These are phyloP conservation scores for Tylopilus rubrobrunneus DNA, from an alignment of 768 basidiomycete genomes.

Conservation along the genomic window DNA sequence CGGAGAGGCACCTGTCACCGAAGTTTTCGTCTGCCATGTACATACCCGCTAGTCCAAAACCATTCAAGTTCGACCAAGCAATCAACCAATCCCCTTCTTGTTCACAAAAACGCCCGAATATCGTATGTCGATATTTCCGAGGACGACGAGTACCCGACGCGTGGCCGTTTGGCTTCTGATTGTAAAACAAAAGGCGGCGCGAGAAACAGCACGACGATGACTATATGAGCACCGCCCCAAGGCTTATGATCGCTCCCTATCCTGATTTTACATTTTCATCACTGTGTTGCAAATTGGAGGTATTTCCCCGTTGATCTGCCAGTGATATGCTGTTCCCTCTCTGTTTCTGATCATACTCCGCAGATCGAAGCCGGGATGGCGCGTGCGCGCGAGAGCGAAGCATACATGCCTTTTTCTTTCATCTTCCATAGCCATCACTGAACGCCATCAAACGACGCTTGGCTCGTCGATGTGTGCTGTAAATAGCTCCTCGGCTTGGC, in stretches of 20 bases:
- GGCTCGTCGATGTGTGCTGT: neutral
- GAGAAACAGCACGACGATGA: neutral
- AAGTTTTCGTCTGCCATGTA: neutral
- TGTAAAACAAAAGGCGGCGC: neutral
- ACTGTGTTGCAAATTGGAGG: neutral
- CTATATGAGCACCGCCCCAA: neutral
- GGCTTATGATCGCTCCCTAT: neutral
- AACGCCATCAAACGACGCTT: constrained; percentile 4
- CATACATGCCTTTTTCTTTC: constrained; percentile 1
- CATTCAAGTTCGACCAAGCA: no score
- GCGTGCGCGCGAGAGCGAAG: neutral
- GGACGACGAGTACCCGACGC: constrained; percentile 7
- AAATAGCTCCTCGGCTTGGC: neutral
- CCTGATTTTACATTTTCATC: neutral
- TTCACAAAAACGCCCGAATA: constrained; percentile 9
- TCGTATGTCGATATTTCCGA: constrained; percentile 22
- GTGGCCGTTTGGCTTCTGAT: neutral
- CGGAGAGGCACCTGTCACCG: neutral
- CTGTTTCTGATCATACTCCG: constrained; percentile 16
- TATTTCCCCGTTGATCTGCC: constrained; percentile 11
- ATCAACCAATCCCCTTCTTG: neutral
- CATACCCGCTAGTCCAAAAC: neutral
- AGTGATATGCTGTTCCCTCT: constrained; percentile 2
- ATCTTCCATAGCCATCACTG: constrained; percentile 25
- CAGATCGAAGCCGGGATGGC: constrained; percentile 23